Conservation (phyloP, 768 basidiomycete genomes). For the Pholiota microspora region DNA sequence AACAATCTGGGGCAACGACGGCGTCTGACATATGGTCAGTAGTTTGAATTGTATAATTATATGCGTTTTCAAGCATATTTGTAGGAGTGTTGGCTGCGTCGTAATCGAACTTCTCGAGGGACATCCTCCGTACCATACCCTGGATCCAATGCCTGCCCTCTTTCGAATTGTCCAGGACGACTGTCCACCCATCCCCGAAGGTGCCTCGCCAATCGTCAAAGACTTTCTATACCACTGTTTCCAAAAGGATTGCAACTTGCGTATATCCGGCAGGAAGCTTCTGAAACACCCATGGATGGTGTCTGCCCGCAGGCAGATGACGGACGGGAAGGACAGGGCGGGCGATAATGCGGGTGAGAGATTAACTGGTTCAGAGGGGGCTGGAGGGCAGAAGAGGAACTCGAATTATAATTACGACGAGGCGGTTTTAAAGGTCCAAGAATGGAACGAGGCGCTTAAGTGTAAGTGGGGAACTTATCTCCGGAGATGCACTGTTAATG, state of each 20-base stretch:
- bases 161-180: slow-evolving; percentile 99
- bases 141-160: slow-evolving; percentile 97
- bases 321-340: slow-evolving; percentile 30
- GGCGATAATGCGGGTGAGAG: slow-evolving; percentile 32
- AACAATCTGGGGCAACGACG: slow-evolving; percentile 95
- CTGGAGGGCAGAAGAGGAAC: slow-evolving; percentile 41
- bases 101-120: slow-evolving; percentile 92
- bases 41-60: not conserved
- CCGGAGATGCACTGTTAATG: too few species aligned
- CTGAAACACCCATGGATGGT: slow-evolving; percentile 96
- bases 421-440: slow-evolving; percentile 91
- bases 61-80: slow-evolving; percentile 2
- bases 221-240: slow-evolving; percentile 98
- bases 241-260: slow-evolving; percentile 95
- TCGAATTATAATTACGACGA: slow-evolving; percentile 92
- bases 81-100: slow-evolving; percentile 92
- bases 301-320: slow-evolving; percentile 74
- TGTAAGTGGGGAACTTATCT: too few species aligned
- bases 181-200: slow-evolving; percentile 93
- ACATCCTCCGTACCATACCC: slow-evolving; percentile 92
- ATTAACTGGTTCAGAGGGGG: slow-evolving; percentile 34
- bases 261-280: slow-evolving; percentile 92
- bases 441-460: slow-evolving; percentile 98
- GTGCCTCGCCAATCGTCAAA: slow-evolving; percentile 91
- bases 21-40: slow-evolving; percentile 88